Evolutionary conservation across 768 basidiomycete species (phyloP), one percentile per base, ranked within the genome.

Genomic region (Coprinellus micaceus): DNA sequence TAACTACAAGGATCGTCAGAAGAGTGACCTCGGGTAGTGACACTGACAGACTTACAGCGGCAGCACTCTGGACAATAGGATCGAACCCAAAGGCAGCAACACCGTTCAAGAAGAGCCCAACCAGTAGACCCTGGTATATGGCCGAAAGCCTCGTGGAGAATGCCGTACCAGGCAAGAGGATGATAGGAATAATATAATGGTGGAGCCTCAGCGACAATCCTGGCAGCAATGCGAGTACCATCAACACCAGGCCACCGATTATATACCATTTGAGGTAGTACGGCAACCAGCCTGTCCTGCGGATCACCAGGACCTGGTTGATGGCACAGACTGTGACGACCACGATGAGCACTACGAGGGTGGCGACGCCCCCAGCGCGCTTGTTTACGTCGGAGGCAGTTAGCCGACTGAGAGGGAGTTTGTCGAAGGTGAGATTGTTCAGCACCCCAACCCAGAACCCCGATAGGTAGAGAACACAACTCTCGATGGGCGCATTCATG

Each of bases 101-200:
- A 2, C 85, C 91, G 62, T 91, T 88, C 54, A 90, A 68, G 69
- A 93, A 93, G 69, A 94, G 78, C 2, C 93, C 92, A 29, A 94
- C 75, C 13, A 93, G 73, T 66, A 93, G 84, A 1, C 86, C 90
- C 69, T 93, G 91, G 66, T 87, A 87, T 47, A 93, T 78, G 0
- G 88, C 88, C 9, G 86, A 91, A 28, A 85, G 74, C 40, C 90
- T 80, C 26, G 91, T 94, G 1, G 91, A 88, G 64, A 92, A 92
- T 5, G 82, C 91, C 2, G 88, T 89, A 4, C 83, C 84, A 29
- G 91, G 89, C 28, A 93, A 78, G 50, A 93, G 76, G 10, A 80
- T 75, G 68, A 94, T 86, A 0, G 86, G 82, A 25, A 89, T 74
- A 52, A 94, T 81, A 64, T 94, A 94, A 67, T 94, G 93, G 63